A percentile compares a stretch with the other conserved stretches of the same genome.
Evolutionary conservation across 1,139 yeast genomes (phyloP).

Genomic region (Trichomonascaceae sp.): DNA sequence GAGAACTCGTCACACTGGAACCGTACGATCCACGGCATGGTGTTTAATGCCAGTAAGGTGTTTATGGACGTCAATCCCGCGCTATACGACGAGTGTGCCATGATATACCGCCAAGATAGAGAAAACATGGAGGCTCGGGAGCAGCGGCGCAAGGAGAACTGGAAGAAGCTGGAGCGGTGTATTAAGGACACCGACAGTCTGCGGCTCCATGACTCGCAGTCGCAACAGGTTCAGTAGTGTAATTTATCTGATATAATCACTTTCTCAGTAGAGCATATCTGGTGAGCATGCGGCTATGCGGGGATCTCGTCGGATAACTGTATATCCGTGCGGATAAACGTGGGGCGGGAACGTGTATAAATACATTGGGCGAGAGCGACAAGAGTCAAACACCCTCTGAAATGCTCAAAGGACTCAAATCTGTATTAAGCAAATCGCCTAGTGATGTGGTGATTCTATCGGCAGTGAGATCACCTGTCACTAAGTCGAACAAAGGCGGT

Average conservation of each 20-base stretch:
- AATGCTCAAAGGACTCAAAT: no score
- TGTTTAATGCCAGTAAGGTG: slow-evolving; percentile 80
- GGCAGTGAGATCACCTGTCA: slow-evolving; percentile 30
- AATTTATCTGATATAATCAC: no score
- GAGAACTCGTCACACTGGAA: slow-evolving; percentile 79
- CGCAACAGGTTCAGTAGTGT: no score
- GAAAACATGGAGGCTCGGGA: slow-evolving; percentile 54
- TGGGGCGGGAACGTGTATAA: no score
- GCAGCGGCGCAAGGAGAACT: slow-evolving; percentile 48
- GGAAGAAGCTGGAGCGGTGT: slow-evolving; percentile 45
- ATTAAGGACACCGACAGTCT: slow-evolving; percentile 6
- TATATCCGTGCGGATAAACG: no score
- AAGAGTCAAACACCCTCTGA: no score
- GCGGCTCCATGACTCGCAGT: slow-evolving; percentile 1
- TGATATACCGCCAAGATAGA: slow-evolving; percentile 64
- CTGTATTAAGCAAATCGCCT: no score
- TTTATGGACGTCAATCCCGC: slow-evolving; percentile 91
- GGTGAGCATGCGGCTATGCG: no score
- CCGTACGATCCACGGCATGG: slow-evolving; percentile 80
- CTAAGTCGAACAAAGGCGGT: slow-evolving; percentile 29
- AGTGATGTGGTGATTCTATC: slow-evolving; percentile 28
- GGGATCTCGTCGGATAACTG: no score
- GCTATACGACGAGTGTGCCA: slow-evolving; percentile 82
- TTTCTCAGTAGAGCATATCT: no score
- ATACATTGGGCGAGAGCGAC: no score